Conservation (phyloP, 768 basidiomycete species). For the Chiua virens region DNA sequence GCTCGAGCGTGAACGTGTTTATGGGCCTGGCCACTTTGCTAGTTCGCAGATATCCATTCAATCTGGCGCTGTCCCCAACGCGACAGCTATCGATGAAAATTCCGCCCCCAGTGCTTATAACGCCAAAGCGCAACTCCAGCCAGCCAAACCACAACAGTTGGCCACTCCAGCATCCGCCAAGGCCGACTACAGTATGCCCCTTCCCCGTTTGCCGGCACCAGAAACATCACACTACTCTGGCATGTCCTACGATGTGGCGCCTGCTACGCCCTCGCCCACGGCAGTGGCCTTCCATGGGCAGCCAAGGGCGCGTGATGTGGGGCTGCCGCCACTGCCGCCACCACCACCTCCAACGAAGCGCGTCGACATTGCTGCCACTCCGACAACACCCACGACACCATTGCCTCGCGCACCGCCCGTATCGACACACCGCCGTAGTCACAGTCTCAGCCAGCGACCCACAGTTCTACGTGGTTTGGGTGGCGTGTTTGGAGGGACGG, state of each 20-base stretch:
- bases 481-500: slow-evolving; percentile 53
- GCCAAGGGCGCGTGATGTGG: slow-evolving; percentile 67
- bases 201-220: slow-evolving; percentile 79
- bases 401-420: slow-evolving; percentile 72
- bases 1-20: slow-evolving; percentile 90
- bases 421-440: slow-evolving; percentile 78
- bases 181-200: slow-evolving; percentile 80
- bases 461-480: slow-evolving; percentile 52
- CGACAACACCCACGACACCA: slow-evolving; percentile 31
- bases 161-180: slow-evolving; percentile 35
- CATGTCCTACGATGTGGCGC: slow-evolving; percentile 69
- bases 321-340: slow-evolving; percentile 40
- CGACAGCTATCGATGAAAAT: slow-evolving; percentile 18
- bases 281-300: slow-evolving; percentile 56
- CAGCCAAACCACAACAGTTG: slow-evolving; percentile 25
- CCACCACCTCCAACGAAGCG: slow-evolving; percentile 24
- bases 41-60: slow-evolving; percentile 78
- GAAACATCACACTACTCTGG: slow-evolving; percentile 80
- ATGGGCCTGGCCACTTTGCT: slow-evolving; percentile 92
- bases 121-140: slow-evolving; percentile 31
- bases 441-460: slow-evolving; percentile 80
- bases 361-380: slow-evolving; percentile 24
- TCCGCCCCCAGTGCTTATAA: slow-evolving; percentile 15
- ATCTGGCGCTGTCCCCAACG: slow-evolving; percentile 22
- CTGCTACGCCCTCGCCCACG: slow-evolving; percentile 54